Conservation (phyloP, 2,329 filamentous ascomycete species). For the Calonectria pauciramosa region DNA sequence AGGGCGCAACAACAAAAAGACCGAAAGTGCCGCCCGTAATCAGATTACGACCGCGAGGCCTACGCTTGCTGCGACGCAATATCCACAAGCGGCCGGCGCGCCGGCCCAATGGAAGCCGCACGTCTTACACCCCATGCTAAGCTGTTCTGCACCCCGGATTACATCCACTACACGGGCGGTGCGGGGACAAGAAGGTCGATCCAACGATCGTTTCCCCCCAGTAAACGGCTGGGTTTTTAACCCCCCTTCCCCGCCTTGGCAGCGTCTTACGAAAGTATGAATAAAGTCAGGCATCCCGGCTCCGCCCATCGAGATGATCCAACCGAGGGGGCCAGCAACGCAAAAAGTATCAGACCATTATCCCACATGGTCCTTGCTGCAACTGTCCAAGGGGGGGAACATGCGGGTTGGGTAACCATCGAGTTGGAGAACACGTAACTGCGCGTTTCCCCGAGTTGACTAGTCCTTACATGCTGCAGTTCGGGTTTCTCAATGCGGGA, state of each 20-base stretch:
- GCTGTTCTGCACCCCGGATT: constrained; percentile 31
- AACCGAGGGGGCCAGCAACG: neutral
- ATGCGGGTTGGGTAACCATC: constrained; percentile 3
- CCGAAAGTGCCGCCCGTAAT: constrained; percentile 31
- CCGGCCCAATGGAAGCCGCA: constrained; percentile 33
- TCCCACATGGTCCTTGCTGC: neutral
- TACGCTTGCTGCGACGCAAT: neutral
- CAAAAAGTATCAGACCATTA: neutral
- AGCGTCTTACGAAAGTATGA: constrained; percentile 34
- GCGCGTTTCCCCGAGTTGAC: constrained; percentile 4
- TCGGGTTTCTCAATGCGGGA: neutral
- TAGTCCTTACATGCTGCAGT: constrained; percentile 9
- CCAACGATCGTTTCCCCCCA: constrained; percentile 23
- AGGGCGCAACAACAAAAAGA: constrained; percentile 16
- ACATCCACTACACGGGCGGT: constrained; percentile 11
- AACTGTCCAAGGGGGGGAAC: neutral
- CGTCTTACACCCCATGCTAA: constrained; percentile 8
- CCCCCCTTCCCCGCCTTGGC: constrained; percentile 8
- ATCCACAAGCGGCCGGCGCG: constrained; percentile 19
- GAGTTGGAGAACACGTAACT: neutral
- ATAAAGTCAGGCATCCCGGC: constrained; percentile 16
- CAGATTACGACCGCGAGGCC: constrained; percentile 35
- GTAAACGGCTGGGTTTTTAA: constrained; percentile 13
- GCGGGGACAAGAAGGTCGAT: constrained; percentile 31
- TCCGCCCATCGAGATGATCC: neutral